phyloP scores from a whole-genome alignment of 2,329 filamentous ascomycete species.

The Tolypocladium sp. region DNA sequence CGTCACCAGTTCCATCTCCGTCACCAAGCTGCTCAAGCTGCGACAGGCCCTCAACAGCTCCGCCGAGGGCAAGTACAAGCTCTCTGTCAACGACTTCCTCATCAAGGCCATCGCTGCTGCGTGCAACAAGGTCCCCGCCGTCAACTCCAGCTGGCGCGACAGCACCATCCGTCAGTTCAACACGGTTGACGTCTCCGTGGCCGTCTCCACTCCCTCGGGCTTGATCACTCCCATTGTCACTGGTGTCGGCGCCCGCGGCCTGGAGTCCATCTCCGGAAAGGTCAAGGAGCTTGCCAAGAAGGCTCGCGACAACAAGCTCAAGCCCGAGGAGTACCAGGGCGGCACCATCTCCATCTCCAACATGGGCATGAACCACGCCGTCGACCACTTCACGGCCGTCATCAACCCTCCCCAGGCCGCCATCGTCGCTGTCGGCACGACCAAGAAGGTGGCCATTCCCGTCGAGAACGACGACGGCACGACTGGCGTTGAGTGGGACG shows the following conservation, averaged over 20 bases:
- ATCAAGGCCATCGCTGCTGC: slow-evolving; percentile 91
- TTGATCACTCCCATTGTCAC: slow-evolving; percentile 97
- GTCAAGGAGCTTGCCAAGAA: slow-evolving; percentile 97
- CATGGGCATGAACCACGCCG: slow-evolving; percentile 98
- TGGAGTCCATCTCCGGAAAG: slow-evolving; percentile 76
- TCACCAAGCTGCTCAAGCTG: slow-evolving; percentile 92
- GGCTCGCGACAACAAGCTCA: slow-evolving; percentile 93
- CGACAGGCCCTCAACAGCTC: slow-evolving; percentile 86
- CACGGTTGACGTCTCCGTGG: slow-evolving; percentile 89
- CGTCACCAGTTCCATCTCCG: slow-evolving; percentile 82
- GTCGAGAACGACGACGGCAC: slow-evolving; percentile 77
- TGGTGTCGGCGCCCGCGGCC: slow-evolving; percentile 76
- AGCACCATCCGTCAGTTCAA: slow-evolving; percentile 89
- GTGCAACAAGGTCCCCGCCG: slow-evolving; percentile 85
- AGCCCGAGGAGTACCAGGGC: slow-evolving; percentile 98
- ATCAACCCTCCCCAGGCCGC: slow-evolving; percentile 98
- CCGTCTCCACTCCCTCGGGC: slow-evolving; percentile 83
- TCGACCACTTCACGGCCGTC: slow-evolving; percentile 95
- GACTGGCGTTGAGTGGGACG: slow-evolving; percentile 75
- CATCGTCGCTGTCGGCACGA: slow-evolving; percentile 91
- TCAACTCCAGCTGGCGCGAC: slow-evolving; percentile 92
- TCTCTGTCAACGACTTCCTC: slow-evolving; percentile 99
- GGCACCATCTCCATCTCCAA: slow-evolving; percentile 99
- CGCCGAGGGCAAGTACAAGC: slow-evolving; percentile 90
- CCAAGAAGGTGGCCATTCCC: slow-evolving; percentile 88